These are phyloP conservation scores for Tulasnella sp. DNA, from an alignment of 768 basidiomycete species.

Conservation along the genomic window DNA sequence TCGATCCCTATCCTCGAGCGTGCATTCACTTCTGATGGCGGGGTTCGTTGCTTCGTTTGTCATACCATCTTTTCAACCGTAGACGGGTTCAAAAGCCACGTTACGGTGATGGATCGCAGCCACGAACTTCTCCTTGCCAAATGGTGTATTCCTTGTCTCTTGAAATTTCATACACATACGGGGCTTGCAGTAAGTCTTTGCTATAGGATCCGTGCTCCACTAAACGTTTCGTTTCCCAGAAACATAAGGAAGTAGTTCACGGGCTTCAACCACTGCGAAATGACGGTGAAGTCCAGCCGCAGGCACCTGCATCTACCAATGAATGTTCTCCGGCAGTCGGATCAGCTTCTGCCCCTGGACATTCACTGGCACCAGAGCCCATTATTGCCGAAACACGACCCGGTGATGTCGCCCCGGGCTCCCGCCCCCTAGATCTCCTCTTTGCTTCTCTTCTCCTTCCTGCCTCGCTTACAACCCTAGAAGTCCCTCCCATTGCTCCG, in stretches of 20 bases:
- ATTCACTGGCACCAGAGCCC: too few relatives aligned
- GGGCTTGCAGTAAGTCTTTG: neutral
- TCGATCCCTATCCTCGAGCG: neutral
- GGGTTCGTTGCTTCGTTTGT: neutral
- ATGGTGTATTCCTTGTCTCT: neutral
- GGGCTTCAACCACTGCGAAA: too few relatives aligned
- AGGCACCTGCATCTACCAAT: too few relatives aligned
- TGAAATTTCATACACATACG: neutral
- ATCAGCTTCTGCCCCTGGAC: too few relatives aligned
- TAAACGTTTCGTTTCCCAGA: neutral
- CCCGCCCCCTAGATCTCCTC: neutral
- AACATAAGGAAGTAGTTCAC: neutral
- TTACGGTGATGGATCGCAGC: neutral
- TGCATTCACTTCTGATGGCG: neutral
- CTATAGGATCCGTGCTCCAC: neutral
- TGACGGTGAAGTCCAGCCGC: too few relatives aligned
- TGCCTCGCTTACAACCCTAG: neutral
- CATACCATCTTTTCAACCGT: neutral
- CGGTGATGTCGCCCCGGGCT: neutral
- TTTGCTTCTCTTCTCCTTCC: neutral
- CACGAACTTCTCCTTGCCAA: neutral
- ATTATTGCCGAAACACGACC: neutral
- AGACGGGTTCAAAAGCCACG: neutral
- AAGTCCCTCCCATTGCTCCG: neutral
- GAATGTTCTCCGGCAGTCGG: too few relatives aligned